phyloP scores from a whole-genome alignment of 257 asterid species.

The Ligustrum vulgare region DNA sequence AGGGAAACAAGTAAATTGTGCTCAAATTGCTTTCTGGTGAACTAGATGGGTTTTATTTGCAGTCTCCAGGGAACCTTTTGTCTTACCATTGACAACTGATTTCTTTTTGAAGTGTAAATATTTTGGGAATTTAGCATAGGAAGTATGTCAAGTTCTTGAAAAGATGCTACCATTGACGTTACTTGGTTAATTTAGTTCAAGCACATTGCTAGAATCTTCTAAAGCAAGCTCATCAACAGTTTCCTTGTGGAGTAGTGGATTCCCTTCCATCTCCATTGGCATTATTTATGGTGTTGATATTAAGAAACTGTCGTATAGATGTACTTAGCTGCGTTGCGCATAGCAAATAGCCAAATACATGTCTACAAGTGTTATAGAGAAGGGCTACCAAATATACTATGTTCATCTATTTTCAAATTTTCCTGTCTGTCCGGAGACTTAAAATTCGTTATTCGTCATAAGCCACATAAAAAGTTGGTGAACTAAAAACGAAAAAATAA shows the following conservation, averaged over 20 bases:
- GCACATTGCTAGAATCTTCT: neutral
- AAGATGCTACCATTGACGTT: neutral
- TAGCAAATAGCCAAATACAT: neutral
- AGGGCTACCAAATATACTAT: neutral
- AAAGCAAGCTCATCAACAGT: neutral
- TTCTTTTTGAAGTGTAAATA: neutral
- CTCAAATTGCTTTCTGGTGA: neutral
- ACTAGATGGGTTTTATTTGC: neutral
- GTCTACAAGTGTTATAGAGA: neutral
- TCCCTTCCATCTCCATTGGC: neutral
- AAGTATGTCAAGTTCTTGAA: neutral
- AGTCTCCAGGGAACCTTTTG: neutral
- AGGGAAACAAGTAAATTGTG: neutral
- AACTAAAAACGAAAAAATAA: constrained; percentile 5
- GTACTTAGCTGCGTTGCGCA: neutral
- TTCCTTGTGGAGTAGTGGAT: neutral
- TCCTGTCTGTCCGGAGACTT: neutral
- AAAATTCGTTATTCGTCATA: neutral
- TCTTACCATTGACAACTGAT: neutral
- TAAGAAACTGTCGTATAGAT: neutral
- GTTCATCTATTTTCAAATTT: neutral
- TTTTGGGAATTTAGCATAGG: neutral
- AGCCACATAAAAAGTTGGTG: constrained; percentile 11
- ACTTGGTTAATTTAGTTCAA: neutral
- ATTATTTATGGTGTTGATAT: neutral